Conservation (phyloP, 495 filamentous ascomycete species). For the Penicillium atrosanguineum region DNA sequence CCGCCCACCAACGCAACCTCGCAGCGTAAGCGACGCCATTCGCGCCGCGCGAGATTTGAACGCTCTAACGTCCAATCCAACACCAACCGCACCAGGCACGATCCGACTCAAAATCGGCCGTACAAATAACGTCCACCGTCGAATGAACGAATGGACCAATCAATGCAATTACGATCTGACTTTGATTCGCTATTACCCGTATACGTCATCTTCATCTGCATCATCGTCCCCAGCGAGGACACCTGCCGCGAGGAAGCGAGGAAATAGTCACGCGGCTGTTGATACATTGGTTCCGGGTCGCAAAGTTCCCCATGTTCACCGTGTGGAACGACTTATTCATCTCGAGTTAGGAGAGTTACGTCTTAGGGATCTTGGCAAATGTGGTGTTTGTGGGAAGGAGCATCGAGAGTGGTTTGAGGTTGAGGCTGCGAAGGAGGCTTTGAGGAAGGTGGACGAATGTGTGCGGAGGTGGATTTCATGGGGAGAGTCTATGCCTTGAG, state of each 20-base stretch:
- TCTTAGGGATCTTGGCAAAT: constrained; percentile 66
- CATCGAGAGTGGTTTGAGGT: constrained; percentile 98
- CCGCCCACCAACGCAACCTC: constrained; percentile 40
- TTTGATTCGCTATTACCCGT: constrained; percentile 89
- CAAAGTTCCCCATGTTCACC: constrained; percentile 86
- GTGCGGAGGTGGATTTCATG: constrained; percentile 85
- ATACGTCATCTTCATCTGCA: constrained; percentile 56
- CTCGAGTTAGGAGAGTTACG: constrained; percentile 74
- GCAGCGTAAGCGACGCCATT: constrained; percentile 66
- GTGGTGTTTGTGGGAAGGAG: constrained; percentile 76
- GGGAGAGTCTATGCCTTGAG: constrained; percentile 49
- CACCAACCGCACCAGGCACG: constrained; percentile 33
- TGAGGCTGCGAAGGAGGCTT: constrained; percentile 64
- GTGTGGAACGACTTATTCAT: constrained; percentile 88
- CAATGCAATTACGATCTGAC: constrained; percentile 89
- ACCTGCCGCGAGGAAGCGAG: constrained; percentile 4
- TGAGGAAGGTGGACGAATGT: constrained; percentile 77
- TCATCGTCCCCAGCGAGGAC: constrained; percentile 25
- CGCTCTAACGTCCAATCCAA: constrained; percentile 33
- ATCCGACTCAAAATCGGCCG: constrained; percentile 92
- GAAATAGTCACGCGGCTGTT: neutral
- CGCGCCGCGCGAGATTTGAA: constrained; percentile 50
- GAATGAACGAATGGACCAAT: constrained; percentile 86
- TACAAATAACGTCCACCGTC: constrained; percentile 83
- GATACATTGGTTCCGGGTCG: constrained; percentile 34